phyloP scores from a whole-genome alignment of 345 rosid genomes.

The Citropsis articulata region DNA sequence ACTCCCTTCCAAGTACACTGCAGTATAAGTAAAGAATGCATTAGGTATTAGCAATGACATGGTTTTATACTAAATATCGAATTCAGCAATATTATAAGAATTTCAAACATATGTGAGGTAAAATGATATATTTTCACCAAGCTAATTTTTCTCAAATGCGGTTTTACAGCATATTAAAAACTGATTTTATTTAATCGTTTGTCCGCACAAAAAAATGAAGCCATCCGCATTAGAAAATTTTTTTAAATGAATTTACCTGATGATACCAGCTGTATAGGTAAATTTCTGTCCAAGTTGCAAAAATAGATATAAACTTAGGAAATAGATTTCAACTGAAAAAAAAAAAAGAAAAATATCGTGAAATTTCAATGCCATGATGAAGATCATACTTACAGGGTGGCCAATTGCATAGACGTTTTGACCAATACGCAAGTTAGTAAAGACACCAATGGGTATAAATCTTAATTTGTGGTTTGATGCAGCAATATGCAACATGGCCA shows the following conservation, averaged over 20 bases:
- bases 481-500: constrained; percentile 69
- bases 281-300: constrained; percentile 91
- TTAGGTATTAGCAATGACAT: constrained; percentile 15
- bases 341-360: background rate
- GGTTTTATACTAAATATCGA: background rate
- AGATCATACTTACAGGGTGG: constrained; percentile 68
- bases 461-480: constrained; percentile 67
- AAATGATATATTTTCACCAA: background rate
- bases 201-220: no score
- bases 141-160: no score
- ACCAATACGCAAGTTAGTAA: constrained; percentile 84
- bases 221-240: no score
- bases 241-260: constrained; percentile 51
- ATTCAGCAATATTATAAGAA: background rate
- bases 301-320: background rate
- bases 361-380: background rate
- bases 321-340: constrained; percentile 2
- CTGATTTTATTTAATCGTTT: no score
- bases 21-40: constrained; percentile 12
- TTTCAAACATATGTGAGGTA: background rate
- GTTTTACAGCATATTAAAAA: no score
- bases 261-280: constrained; percentile 93
- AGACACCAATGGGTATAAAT: constrained; percentile 81
- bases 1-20: constrained; percentile 88
- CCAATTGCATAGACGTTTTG: constrained; percentile 97